Evolutionary conservation across 1,284 basidiomycete genomes (phyloP).

Genomic region (Cryptococcus maquisensis): DNA sequence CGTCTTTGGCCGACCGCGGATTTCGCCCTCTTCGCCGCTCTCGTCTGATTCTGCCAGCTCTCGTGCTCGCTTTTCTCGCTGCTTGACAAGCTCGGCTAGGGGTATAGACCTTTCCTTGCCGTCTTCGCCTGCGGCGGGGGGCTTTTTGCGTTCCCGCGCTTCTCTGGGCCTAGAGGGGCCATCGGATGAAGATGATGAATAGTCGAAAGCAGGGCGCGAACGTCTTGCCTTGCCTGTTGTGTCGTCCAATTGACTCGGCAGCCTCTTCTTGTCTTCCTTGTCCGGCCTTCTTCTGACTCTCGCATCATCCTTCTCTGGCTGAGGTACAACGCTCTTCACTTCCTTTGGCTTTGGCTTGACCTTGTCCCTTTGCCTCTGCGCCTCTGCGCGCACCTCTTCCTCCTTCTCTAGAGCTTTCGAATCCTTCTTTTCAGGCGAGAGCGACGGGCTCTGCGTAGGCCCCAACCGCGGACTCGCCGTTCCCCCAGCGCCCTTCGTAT

Average conservation of each 20-base stretch:
- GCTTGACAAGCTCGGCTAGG: background rate
- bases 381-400: background rate
- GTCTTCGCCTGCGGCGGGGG: background rate
- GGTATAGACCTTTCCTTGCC: background rate
- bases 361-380: slow-evolving; percentile 2
- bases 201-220: background rate
- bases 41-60: background rate
- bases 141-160: background rate
- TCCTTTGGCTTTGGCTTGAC: background rate
- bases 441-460: background rate
- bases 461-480: slow-evolving; percentile 11
- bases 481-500: slow-evolving; percentile 8
- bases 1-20: slow-evolving; percentile 7
- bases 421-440: background rate
- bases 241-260: too few relatives aligned
- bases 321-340: background rate
- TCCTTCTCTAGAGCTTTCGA: background rate
- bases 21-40: slow-evolving; percentile 15
- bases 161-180: background rate
- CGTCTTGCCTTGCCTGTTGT: background rate
- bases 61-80: background rate
- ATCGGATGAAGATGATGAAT: background rate
- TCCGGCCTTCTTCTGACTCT: background rate
- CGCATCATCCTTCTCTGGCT: slow-evolving; percentile 1
- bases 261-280: too few relatives aligned